A percentile compares a stretch with the other conserved stretches of the same genome.
Evolutionary conservation across 1,284 basidiomycete genomes (phyloP).

Genomic region (Marasmius oreades): DNA sequence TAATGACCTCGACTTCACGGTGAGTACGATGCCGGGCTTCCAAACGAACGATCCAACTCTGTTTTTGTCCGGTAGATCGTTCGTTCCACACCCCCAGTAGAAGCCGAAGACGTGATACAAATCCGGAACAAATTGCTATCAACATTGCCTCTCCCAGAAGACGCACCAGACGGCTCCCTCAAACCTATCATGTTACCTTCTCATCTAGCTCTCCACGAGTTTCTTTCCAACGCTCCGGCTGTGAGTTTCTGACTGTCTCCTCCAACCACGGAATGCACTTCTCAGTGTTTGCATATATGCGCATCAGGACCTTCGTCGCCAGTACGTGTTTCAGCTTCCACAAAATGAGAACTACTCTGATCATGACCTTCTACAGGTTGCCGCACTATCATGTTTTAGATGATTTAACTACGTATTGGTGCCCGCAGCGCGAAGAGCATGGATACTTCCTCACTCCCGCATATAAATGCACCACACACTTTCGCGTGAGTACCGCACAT

Average conservation of each 20-base stretch:
- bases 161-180: constrained; percentile 59
- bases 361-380: constrained; percentile 37
- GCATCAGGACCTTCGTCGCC: constrained; percentile 40
- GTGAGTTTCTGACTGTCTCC: constrained; percentile 35
- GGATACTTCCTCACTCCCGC: constrained; percentile 68
- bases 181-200: constrained; percentile 64
- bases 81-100: constrained; percentile 24
- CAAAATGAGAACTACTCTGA: constrained; percentile 1
- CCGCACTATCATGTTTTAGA: constrained; percentile 63
- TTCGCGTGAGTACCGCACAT: constrained; percentile 67
- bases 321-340: constrained; percentile 33
- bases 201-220: constrained; percentile 62
- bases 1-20: constrained; percentile 4
- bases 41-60: background rate
- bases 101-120: constrained; percentile 47
- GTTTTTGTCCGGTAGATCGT: constrained; percentile 10
- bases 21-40: constrained; percentile 10
- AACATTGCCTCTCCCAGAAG: constrained; percentile 55
- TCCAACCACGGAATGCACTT: background rate
- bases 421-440: constrained; percentile 74
- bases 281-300: constrained; percentile 10
- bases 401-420: constrained; percentile 68
- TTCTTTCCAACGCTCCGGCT: constrained; percentile 54
- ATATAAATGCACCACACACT: constrained; percentile 75
- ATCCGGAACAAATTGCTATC: constrained; percentile 54